phyloP scores from a whole-genome alignment of 2,329 filamentous ascomycete species.

The Xylaria sp. region DNA sequence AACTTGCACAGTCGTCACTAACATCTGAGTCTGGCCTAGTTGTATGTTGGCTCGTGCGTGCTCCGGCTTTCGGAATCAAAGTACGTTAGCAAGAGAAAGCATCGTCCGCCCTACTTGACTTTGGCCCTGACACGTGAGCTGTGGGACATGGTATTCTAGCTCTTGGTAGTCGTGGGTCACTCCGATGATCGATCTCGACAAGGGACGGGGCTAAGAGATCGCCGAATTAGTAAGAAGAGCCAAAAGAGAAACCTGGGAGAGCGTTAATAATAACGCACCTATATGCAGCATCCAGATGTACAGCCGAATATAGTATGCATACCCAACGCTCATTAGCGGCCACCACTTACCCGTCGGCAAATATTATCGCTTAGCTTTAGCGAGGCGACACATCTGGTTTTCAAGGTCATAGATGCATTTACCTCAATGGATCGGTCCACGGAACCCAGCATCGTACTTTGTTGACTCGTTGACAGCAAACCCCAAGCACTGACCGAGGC shows the following conservation, averaged over 20 bases:
- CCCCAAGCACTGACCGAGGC: background rate
- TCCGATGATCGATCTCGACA: background rate
- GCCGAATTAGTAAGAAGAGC: constrained; percentile 17
- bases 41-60: background rate
- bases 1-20: too few relatives aligned
- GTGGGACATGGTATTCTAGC: constrained; percentile 6
- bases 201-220: constrained; percentile 1
- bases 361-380: constrained; percentile 19
- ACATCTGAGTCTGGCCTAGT: too few relatives aligned
- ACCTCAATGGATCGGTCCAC: background rate
- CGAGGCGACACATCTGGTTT: constrained; percentile 5
- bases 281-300: constrained; percentile 25
- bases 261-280: constrained; percentile 26
- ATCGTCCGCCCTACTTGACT: background rate
- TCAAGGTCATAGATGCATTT: background rate
- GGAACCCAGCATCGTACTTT: background rate
- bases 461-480: background rate
- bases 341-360: constrained; percentile 26
- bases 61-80: background rate
- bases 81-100: background rate
- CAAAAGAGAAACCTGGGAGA: constrained; percentile 3
- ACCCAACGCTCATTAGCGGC: constrained; percentile 26
- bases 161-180: background rate
- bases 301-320: constrained; percentile 30
- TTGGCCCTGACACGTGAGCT: constrained; percentile 23